Evolutionary conservation across 805 yeast genomes (phyloP).

Genomic region (Priceomyces castillae): DNA sequence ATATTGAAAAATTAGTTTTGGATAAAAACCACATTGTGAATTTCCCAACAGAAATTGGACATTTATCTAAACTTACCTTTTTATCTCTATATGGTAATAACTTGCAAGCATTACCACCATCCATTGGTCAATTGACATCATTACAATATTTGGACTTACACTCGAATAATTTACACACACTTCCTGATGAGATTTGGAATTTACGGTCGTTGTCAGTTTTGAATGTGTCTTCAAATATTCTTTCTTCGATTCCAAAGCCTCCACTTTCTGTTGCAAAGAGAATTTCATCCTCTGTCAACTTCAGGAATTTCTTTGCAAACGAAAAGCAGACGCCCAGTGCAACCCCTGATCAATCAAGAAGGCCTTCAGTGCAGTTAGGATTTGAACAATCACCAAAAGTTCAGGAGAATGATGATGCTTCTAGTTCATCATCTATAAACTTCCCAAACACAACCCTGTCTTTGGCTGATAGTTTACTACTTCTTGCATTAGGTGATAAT

Average conservation of each 20-base stretch:
- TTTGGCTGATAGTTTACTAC: constrained; percentile 50
- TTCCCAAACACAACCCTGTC: constrained; percentile 14
- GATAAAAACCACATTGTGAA: constrained; percentile 80
- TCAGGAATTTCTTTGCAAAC: constrained; percentile 11
- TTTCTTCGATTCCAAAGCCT: constrained; percentile 59
- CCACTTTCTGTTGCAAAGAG: constrained; percentile 32
- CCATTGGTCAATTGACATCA: constrained; percentile 56
- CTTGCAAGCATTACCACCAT: constrained; percentile 64
- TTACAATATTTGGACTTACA: constrained; percentile 75
- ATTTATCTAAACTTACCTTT: constrained; percentile 55
- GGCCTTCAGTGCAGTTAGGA: constrained; percentile 5
- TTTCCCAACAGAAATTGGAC: constrained; percentile 67
- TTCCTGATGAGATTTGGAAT: constrained; percentile 69
- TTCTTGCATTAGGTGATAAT: constrained; percentile 76
- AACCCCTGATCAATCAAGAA: constrained; percentile 7
- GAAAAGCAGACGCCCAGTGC: neutral
- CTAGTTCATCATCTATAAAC: constrained; percentile 7
- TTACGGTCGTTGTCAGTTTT: constrained; percentile 53
- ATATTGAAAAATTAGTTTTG: constrained; percentile 67
- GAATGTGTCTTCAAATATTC: constrained; percentile 72
- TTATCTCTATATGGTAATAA: constrained; percentile 75
- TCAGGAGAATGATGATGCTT: constrained; percentile 5
- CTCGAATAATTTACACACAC: constrained; percentile 70
- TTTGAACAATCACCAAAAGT: neutral
- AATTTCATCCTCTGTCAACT: constrained; percentile 29